Conservation (phyloP, 495 filamentous ascomycete genomes). For the Trichoderma virens region DNA sequence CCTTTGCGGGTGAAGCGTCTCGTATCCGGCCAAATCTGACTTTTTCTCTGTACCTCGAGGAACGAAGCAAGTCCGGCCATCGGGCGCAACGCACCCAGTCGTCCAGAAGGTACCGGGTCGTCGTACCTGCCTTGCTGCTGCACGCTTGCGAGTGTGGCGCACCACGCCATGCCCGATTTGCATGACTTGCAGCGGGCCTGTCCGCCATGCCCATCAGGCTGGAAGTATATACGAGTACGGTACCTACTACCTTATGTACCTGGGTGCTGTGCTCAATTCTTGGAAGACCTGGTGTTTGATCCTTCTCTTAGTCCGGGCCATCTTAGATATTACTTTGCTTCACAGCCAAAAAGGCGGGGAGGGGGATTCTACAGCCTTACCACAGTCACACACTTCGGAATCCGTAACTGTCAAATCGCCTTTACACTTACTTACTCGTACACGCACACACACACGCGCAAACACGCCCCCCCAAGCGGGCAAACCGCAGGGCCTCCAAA, state of each 20-base stretch:
- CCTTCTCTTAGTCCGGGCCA: no score
- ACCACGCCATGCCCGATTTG: conserved; percentile 10
- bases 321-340: no score
- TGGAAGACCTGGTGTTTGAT: no score
- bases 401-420: no score
- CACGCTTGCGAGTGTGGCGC: neutral
- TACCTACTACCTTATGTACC: neutral
- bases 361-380: no score
- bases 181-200: conserved; percentile 6
- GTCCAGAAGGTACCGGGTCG: neutral
- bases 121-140: conserved; percentile 5
- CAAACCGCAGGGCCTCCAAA: neutral
- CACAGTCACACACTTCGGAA: no score
- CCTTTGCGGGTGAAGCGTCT: neutral
- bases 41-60: no score
- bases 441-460: no score
- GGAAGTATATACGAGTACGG: neutral
- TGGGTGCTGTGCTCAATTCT: neutral
- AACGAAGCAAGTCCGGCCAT: neutral
- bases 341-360: no score
- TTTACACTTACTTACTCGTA: no score
- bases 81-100: neutral
- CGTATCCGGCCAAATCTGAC: no score
- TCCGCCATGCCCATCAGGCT: conserved; percentile 5
- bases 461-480: neutral